Base-by-base conservation (phyloP, 169 alveolate genomes). In the Plasmodium vivax region DNA sequence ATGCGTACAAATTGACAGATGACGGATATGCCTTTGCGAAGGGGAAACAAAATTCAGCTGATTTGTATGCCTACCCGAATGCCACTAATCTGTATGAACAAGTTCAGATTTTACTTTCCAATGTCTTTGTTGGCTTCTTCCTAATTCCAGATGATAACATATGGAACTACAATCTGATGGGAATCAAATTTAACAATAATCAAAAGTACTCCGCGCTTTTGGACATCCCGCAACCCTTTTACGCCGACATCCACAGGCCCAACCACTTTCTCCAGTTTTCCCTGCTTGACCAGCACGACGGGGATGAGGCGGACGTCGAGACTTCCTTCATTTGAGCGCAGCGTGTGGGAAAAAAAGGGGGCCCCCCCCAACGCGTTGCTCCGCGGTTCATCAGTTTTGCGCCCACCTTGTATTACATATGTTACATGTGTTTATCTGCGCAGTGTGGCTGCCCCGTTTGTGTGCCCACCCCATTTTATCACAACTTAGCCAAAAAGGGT, bases 91-190 rank as follows among this genome's bases (percentile, higher is more conserved):
- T 94, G 45, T 97, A 96, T 91, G 99, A 97, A 56, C 98, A 97
- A 92, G 99, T 98, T 3, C 99, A 99, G 96, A 96, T 99, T 93
- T 96, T 99, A 83, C 97, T 99, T 45, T 98, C 99, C 47, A 99
- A 99, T 96, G 98, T 97, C 92, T 98, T 97, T 96, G 96, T 98
- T 95, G 99, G 99, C 19, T 99, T 98, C 98, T 99, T 98, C 96
- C 96, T 99, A 97, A 99, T 99, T 58, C 99, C 99, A 32, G 99
- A 98, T 71, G 99, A 98, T 82, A 99, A 99, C 56, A 96, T 99
- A 45, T 99, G 99, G 99, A 99, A 99, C 97, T 99, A 99, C 97
- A 99, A 99, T 97, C 98, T 99, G 95, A 99, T 98, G 99, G 99
- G 99, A 43, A 96, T 96, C 74, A 98, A 98, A 94, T 98, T 98